Conservation (phyloP, 192 early-diverging fungal genomes). For the Chytriomyces sp. region DNA sequence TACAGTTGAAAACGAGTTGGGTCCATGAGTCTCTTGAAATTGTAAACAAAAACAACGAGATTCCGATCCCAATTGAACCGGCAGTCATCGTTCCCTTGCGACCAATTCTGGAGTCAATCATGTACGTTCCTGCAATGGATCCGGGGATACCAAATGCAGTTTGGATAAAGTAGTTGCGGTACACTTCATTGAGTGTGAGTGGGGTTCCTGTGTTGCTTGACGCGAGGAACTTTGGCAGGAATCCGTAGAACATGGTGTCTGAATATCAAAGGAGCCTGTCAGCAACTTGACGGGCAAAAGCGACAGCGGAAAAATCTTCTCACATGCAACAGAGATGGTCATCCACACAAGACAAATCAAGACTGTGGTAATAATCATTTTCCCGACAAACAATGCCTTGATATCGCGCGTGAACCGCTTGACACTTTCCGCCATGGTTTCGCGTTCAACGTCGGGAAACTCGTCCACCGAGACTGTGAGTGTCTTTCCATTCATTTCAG, state of each 20-base stretch:
- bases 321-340: slow-evolving; percentile 74
- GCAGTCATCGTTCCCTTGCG: slow-evolving; percentile 79
- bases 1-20: slow-evolving; percentile 65
- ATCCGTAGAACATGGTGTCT: slow-evolving; percentile 87
- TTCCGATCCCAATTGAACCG: slow-evolving; percentile 71
- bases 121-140: slow-evolving; percentile 66
- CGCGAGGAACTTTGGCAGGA: slow-evolving; percentile 75
- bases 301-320: too few species aligned
- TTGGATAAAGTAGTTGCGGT: slow-evolving; percentile 78
- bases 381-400: neutral
- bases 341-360: slow-evolving; percentile 82
- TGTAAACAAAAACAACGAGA: slow-evolving; percentile 72
- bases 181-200: slow-evolving; percentile 59
- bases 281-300: too few species aligned
- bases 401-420: neutral
- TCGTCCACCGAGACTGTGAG: neutral
- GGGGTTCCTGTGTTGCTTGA: neutral
- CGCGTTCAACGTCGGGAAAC: slow-evolving; percentile 6
- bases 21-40: slow-evolving; percentile 55
- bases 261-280: too few species aligned
- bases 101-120: slow-evolving; percentile 77
- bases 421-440: neutral
- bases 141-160: slow-evolving; percentile 79
- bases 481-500: slow-evolving; percentile 21
- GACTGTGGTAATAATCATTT: slow-evolving; percentile 52